phyloP scores from a whole-genome alignment of 192 early-diverging fungal species.

The Coemansia aciculifera region DNA sequence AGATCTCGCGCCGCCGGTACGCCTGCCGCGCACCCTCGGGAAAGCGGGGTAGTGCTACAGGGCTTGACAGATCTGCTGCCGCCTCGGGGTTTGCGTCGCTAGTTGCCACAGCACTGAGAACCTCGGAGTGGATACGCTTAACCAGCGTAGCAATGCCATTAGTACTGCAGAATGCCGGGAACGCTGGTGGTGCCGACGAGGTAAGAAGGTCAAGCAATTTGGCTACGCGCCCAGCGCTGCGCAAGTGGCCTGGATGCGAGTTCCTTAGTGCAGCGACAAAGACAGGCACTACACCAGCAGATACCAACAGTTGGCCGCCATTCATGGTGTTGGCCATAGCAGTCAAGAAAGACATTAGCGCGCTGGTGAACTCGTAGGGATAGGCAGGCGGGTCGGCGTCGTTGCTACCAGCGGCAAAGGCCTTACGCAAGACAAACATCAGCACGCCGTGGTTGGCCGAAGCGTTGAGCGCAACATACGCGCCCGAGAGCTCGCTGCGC shows the following conservation, averaged over 20 bases:
- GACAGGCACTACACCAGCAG: constrained; percentile 85
- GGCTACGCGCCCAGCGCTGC: constrained; percentile 71
- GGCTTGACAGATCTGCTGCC: constrained; percentile 44
- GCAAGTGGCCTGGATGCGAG: constrained; percentile 56
- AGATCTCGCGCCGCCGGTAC: constrained; percentile 51
- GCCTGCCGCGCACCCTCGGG: constrained; percentile 30
- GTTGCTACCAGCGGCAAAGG: constrained; percentile 56
- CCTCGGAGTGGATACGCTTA: constrained; percentile 67
- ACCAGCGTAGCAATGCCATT: constrained; percentile 81
- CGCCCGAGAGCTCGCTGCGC: constrained; percentile 72
- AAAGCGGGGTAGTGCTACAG: constrained; percentile 25
- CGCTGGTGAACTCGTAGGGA: constrained; percentile 76
- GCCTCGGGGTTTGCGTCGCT: constrained; percentile 30
- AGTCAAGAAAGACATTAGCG: constrained; percentile 75
- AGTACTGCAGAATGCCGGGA: constrained; percentile 77
- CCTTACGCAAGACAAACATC: constrained; percentile 76
- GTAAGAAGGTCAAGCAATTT: constrained; percentile 81
- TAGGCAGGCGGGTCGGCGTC: constrained; percentile 25
- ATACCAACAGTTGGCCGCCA: constrained; percentile 87
- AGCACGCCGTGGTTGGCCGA: constrained; percentile 92
- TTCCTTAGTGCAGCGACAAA: constrained; percentile 74
- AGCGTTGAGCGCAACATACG: constrained; percentile 84
- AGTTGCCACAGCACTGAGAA: constrained; percentile 26
- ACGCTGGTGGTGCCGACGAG: constrained; percentile 69
- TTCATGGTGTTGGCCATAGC: constrained; percentile 76